A percentile compares a stretch with the other conserved stretches of the same genome.
Conservation (phyloP, 169 alveolate genomes). For the Plasmodium sp. region DNA sequence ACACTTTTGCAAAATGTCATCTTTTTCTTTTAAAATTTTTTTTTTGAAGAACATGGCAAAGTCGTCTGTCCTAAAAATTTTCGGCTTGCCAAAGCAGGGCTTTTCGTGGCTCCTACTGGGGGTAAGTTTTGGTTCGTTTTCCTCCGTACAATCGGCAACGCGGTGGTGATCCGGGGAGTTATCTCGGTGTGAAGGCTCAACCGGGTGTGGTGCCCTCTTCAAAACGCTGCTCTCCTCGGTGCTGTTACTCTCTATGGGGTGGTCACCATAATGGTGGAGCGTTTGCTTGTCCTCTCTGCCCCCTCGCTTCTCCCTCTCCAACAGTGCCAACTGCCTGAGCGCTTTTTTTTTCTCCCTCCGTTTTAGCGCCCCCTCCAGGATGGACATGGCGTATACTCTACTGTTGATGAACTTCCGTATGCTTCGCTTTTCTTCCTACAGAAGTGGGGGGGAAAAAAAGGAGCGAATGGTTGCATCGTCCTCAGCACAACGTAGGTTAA, state of each 20-base stretch:
- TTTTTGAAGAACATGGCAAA: slow-evolving; percentile 33
- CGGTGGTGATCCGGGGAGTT: not conserved
- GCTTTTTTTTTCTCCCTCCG: not conserved
- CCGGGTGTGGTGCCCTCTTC: not conserved
- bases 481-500: not conserved
- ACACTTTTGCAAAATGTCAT: slow-evolving; percentile 37
- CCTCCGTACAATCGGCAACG: not conserved
- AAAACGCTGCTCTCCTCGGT: not conserved
- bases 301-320: not conserved
- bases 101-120: not conserved
- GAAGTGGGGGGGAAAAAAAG: not conserved
- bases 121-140: slow-evolving; percentile 1
- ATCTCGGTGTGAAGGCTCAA: not conserved
- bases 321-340: not conserved
- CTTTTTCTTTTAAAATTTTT: slow-evolving; percentile 48
- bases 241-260: not conserved
- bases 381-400: slow-evolving; percentile 13
- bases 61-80: slow-evolving; percentile 53
- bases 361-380: slow-evolving; percentile 16
- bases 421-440: slow-evolving; percentile 31
- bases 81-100: slow-evolving; percentile 68
- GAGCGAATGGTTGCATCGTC: not conserved
- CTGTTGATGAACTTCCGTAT: slow-evolving; percentile 32
- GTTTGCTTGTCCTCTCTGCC: not conserved
- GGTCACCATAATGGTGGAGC: not conserved